Percentiles rank a stretch among this genome's conserved stretches.
Conservation (phyloP, 2,329 filamentous ascomycete genomes). For the Paracamarosporium sp. region DNA sequence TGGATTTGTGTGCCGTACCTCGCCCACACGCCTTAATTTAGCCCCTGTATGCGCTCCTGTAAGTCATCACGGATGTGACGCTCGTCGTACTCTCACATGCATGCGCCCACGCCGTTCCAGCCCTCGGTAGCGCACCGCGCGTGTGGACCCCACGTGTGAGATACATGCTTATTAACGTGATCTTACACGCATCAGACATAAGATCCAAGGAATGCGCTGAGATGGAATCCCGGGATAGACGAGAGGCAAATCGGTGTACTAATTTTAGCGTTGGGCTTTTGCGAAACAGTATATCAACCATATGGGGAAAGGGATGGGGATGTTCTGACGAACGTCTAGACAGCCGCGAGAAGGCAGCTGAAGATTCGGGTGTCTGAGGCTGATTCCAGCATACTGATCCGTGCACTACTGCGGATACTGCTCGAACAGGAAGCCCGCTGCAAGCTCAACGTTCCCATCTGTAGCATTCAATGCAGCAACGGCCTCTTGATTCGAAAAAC, state of each 20-base stretch:
- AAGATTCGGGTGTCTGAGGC: background rate
- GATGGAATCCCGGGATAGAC: background rate
- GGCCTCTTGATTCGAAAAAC: constrained; percentile 55
- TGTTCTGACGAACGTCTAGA: background rate
- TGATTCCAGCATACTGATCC: background rate
- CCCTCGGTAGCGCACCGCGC: background rate
- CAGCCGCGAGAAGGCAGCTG: background rate
- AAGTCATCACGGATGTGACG: background rate
- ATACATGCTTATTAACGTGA: background rate
- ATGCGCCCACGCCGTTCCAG: background rate
- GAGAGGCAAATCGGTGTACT: background rate
- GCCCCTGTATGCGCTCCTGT: background rate
- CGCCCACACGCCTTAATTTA: background rate
- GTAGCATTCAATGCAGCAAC: constrained; percentile 56
- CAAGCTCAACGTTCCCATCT: constrained; percentile 57
- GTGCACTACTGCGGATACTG: constrained; percentile 30
- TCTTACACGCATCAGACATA: background rate
- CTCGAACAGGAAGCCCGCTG: constrained; percentile 56
- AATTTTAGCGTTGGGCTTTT: background rate
- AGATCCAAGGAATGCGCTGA: too few species aligned
- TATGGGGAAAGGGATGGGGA: too few species aligned
- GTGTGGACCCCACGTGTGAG: background rate
- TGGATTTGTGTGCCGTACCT: background rate
- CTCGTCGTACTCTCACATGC: background rate
- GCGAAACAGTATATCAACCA: too few species aligned